These are phyloP conservation scores for Barnettozyma californica DNA, from an alignment of 805 yeast species.

Conservation along the genomic window DNA sequence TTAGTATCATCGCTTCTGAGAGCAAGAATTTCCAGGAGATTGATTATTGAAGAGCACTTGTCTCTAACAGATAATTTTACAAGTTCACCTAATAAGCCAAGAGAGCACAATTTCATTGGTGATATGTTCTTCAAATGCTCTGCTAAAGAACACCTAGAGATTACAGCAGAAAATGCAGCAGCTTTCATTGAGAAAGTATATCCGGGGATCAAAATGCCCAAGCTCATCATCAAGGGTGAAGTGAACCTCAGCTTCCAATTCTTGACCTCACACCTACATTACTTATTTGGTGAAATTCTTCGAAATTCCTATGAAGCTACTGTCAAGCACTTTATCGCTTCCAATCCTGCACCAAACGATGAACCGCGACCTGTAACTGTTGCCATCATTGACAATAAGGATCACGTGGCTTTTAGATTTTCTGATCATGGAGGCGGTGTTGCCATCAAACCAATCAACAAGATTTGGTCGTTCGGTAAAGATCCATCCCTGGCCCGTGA, in stretches of 20 bases:
- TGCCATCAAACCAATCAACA: slow-evolving; percentile 47
- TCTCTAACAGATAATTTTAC: slow-evolving; percentile 65
- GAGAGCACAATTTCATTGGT: slow-evolving; percentile 50
- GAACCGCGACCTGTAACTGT: slow-evolving; percentile 73
- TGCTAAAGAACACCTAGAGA: slow-evolving; percentile 59
- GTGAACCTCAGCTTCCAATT: slow-evolving; percentile 67
- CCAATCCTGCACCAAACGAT: slow-evolving; percentile 27
- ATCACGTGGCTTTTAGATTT: slow-evolving; percentile 67
- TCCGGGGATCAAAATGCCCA: slow-evolving; percentile 60
- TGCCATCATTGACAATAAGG: slow-evolving; percentile 61
- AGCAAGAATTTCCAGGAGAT: slow-evolving; percentile 83
- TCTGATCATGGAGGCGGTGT: slow-evolving; percentile 93
- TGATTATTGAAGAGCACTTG: slow-evolving; percentile 87
- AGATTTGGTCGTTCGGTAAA: slow-evolving; percentile 87
- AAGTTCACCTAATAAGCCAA: slow-evolving; percentile 38
- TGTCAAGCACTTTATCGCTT: slow-evolving; percentile 38
- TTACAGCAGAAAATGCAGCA: slow-evolving; percentile 48
- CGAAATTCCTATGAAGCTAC: slow-evolving; percentile 86
- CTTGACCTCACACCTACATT: slow-evolving; percentile 80
- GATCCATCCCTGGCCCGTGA: slow-evolving; percentile 52
- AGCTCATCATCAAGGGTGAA: slow-evolving; percentile 71
- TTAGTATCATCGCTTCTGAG: slow-evolving; percentile 75
- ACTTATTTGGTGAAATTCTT: slow-evolving; percentile 79
- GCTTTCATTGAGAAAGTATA: slow-evolving; percentile 47
- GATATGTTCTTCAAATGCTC: slow-evolving; percentile 79